A percentile compares a stretch with the other conserved stretches of the same genome.
Conservation (phyloP, 1,284 basidiomycete species). For the Cutaneotrichosporon sp. region DNA sequence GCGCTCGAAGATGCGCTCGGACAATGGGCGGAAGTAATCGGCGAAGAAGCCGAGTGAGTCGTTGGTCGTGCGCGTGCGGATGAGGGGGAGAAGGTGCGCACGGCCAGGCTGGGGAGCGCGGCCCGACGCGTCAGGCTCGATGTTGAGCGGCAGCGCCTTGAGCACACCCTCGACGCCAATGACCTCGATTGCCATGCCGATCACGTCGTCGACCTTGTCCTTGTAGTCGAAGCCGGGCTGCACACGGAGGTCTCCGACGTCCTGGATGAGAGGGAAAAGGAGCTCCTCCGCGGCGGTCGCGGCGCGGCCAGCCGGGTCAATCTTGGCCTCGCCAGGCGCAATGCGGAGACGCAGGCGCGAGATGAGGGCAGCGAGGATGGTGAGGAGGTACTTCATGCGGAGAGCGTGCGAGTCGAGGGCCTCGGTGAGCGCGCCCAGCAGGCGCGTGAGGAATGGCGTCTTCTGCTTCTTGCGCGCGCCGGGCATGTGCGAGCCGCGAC, state of each 20-base stretch:
- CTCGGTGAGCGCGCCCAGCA: constrained; percentile 65
- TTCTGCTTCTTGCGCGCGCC: constrained; percentile 57
- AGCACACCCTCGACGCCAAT: constrained; percentile 84
- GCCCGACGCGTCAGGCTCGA: constrained; percentile 68
- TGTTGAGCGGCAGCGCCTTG: constrained; percentile 75
- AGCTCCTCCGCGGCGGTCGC: constrained; percentile 70
- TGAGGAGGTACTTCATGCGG: constrained; percentile 69
- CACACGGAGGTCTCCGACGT: constrained; percentile 72
- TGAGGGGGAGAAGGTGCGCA: constrained; percentile 89
- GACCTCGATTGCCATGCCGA: constrained; percentile 80
- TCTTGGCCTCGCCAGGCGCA: constrained; percentile 25
- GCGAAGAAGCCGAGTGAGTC: constrained; percentile 83
- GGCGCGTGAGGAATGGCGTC: constrained; percentile 62
- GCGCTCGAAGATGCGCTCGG: constrained; percentile 87
- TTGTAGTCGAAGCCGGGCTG: constrained; percentile 87
- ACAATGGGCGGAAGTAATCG: constrained; percentile 87
- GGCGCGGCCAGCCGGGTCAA: constrained; percentile 59
- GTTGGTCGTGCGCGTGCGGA: constrained; percentile 75
- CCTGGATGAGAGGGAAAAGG: constrained; percentile 70
- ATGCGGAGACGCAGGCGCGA: constrained; percentile 53
- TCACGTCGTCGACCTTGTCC: constrained; percentile 78
- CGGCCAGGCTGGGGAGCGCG: constrained; percentile 58
- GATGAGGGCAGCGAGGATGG: constrained; percentile 58
- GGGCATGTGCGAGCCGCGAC: constrained; percentile 41
- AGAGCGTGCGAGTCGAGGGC: constrained; percentile 68